Conservation (phyloP, 495 filamentous ascomycete genomes). For the Hypoxylon fuscum region DNA sequence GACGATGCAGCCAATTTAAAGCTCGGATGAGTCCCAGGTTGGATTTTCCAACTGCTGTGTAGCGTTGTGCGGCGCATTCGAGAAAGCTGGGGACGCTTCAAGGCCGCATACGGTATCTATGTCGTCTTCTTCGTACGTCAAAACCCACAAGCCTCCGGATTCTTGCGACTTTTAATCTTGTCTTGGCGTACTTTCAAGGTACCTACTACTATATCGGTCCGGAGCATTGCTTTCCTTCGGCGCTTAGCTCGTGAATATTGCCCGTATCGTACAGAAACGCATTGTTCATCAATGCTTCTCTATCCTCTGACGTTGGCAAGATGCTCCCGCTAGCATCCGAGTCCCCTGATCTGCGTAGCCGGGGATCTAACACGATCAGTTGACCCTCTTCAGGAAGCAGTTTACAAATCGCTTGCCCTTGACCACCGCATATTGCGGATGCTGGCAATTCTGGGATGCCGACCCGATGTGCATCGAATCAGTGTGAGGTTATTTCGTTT, state of each 20-base stretch:
- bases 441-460: constrained; percentile 12
- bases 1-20: constrained; percentile 39
- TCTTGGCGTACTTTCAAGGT: not conserved
- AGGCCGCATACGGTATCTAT: constrained; percentile 11
- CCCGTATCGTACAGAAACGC: constrained; percentile 8
- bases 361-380: constrained; percentile 25
- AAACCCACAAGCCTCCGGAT: constrained; percentile 7
- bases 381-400: constrained; percentile 11
- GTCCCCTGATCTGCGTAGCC: constrained; percentile 46
- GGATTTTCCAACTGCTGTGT: constrained; percentile 9
- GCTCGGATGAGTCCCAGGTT: constrained; percentile 12
- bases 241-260: constrained; percentile 22
- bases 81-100: not conserved
- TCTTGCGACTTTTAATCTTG: constrained; percentile 5
- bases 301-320: constrained; percentile 32
- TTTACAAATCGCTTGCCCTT: not conserved
- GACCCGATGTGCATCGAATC: constrained; percentile 20
- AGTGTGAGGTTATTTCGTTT: constrained; percentile 19
- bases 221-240: constrained; percentile 11
- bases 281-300: constrained; percentile 33
- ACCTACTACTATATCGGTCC: not conserved
- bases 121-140: not conserved
- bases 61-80: constrained; percentile 22
- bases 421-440: constrained; percentile 4
- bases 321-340: constrained; percentile 37